These are phyloP conservation scores for Davidsoniella eucalypti DNA, from an alignment of 2,329 filamentous ascomycete genomes.

Conservation along the genomic window DNA sequence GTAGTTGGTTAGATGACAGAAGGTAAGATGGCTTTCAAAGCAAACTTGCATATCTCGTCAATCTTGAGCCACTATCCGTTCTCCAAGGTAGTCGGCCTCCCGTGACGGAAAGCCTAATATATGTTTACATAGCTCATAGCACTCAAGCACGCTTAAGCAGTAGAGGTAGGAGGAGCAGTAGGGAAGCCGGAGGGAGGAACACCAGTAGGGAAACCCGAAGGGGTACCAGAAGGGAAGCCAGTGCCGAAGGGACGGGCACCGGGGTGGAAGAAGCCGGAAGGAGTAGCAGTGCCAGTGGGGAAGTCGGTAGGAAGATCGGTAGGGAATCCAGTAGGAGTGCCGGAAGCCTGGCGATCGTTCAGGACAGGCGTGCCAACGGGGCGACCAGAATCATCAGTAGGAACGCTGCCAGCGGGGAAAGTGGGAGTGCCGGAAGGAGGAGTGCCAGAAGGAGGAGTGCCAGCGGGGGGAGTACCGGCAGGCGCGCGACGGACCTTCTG, in stretches of 20 bases:
- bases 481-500: slow-evolving; percentile 6
- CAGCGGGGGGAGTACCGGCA: neutral
- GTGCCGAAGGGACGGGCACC: slow-evolving; percentile 1
- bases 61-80: too few relatives aligned
- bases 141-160: slow-evolving; percentile 5
- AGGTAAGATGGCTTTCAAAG: neutral
- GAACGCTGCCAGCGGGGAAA: neutral
- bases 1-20: neutral
- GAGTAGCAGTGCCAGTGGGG: neutral
- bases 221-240: neutral
- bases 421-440: neutral
- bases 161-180: slow-evolving; percentile 2
- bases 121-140: neutral
- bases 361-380: neutral
- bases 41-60: too few relatives aligned
- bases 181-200: neutral
- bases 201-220: neutral
- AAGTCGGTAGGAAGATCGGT: neutral
- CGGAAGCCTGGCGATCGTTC: neutral
- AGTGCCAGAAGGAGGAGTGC: neutral
- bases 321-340: neutral
- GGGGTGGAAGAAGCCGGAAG: neutral
- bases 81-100: too few relatives aligned
- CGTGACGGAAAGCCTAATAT: too few relatives aligned
- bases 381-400: neutral